Conservation (phyloP, 2,329 filamentous ascomycete species). For the Pyrenophora tritici-repentis region DNA sequence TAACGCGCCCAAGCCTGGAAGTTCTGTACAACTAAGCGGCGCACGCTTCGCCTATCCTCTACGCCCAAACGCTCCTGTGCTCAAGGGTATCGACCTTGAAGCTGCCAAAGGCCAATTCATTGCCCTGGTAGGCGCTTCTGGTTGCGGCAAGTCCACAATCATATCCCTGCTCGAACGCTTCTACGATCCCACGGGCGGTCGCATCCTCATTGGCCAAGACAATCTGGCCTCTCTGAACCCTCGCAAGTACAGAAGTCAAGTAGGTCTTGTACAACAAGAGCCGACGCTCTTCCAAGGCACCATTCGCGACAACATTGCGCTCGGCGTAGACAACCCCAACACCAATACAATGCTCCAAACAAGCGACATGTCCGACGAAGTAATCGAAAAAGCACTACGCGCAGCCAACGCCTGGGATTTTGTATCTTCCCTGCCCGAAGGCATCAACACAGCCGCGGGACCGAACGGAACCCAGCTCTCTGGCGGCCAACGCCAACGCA, state of each 20-base stretch:
- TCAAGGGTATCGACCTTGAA: slow-evolving; percentile 56
- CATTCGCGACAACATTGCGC: slow-evolving; percentile 53
- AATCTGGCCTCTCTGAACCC: slow-evolving; percentile 58
- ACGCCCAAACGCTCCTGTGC: slow-evolving; percentile 76
- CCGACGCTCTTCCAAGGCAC: slow-evolving; percentile 53
- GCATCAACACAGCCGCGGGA: slow-evolving; percentile 45
- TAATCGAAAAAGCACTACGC: slow-evolving; percentile 73
- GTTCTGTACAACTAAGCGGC: slow-evolving; percentile 58
- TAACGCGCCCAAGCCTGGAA: slow-evolving; percentile 3
- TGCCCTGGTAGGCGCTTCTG: slow-evolving; percentile 66
- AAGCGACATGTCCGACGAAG: not conserved
- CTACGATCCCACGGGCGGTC: slow-evolving; percentile 78
- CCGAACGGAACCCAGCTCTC: slow-evolving; percentile 41
- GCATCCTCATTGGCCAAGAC: slow-evolving; percentile 68
- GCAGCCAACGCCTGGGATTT: slow-evolving; percentile 52
- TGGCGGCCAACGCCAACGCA: slow-evolving; percentile 49
- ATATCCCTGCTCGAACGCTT: slow-evolving; percentile 90
- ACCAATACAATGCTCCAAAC: not conserved
- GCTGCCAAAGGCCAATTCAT: slow-evolving; percentile 59
- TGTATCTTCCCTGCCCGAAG: slow-evolving; percentile 51
- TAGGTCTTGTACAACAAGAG: slow-evolving; percentile 66
- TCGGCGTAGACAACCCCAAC: not conserved
- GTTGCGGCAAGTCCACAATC: slow-evolving; percentile 90
- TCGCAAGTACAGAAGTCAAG: slow-evolving; percentile 62
- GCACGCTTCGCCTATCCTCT: slow-evolving; percentile 94